Percentiles rank a stretch among this genome's conserved stretches.
Conservation (phyloP, 2,329 filamentous ascomycete genomes). For the Pseudomassariella vexata region DNA sequence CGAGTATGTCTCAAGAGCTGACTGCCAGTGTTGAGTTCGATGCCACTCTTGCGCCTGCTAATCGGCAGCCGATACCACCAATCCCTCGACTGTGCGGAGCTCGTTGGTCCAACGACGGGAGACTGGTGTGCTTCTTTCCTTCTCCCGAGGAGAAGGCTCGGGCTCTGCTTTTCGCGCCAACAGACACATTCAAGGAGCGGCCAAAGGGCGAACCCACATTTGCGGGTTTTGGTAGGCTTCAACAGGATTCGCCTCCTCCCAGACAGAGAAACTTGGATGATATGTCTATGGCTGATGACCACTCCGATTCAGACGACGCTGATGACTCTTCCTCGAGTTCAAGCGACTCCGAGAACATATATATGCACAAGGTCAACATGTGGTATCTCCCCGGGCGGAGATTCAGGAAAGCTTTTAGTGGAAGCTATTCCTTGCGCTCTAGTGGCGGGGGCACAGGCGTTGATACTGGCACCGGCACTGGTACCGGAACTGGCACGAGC, state of each 20-base stretch:
- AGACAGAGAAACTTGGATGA: constrained; percentile 44
- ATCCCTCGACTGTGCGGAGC: constrained; percentile 54
- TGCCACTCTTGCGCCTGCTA: constrained; percentile 44
- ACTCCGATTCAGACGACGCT: constrained; percentile 44
- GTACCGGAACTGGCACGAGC: constrained; percentile 48
- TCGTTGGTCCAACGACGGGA: constrained; percentile 56
- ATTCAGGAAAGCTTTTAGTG: constrained; percentile 50
- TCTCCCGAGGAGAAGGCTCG: constrained; percentile 58
- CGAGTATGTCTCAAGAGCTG: constrained; percentile 58
- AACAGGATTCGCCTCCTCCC: constrained; percentile 42
- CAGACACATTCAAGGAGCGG: constrained; percentile 40
- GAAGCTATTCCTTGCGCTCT: constrained; percentile 51
- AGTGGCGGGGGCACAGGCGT: constrained; percentile 56
- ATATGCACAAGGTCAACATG: constrained; percentile 51
- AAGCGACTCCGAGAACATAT: constrained; percentile 58
- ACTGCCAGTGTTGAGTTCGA: constrained; percentile 48
- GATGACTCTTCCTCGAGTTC: constrained; percentile 46
- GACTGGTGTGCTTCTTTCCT: constrained; percentile 62
- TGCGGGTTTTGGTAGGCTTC: constrained; percentile 50
- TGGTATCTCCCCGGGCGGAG: constrained; percentile 50
- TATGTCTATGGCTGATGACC: constrained; percentile 43
- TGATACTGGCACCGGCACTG: constrained; percentile 52
- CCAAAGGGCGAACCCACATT: constrained; percentile 50
- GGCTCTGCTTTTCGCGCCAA: constrained; percentile 40
- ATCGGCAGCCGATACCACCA: constrained; percentile 48